phyloP scores from a whole-genome alignment of 441 rosid genomes.

The Arabidopsis hybrid region DNA sequence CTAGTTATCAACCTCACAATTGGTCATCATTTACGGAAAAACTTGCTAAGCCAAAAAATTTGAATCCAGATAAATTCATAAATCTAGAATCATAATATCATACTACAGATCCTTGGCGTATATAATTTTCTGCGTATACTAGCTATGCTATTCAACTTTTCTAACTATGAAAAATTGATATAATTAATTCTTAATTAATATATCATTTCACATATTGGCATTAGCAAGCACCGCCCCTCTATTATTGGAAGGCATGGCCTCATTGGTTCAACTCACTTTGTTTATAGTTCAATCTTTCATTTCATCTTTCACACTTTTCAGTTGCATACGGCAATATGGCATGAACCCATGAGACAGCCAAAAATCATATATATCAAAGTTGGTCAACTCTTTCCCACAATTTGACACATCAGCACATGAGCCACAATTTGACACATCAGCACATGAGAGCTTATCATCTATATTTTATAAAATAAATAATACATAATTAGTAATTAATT shows the following conservation, averaged over 20 bases:
- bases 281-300: background rate
- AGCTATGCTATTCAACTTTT: no score
- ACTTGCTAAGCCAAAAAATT: background rate
- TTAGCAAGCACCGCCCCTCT: conserved; percentile 38
- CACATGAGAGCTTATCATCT: no score
- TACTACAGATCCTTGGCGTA: background rate
- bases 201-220: no score
- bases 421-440: no score
- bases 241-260: conserved; percentile 51
- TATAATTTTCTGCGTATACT: no score
- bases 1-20: background rate
- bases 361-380: no score
- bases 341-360: background rate
- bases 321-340: conserved; percentile 2
- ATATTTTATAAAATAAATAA: no score
- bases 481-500: no score
- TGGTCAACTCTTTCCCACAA: no score
- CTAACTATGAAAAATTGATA: background rate
- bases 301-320: background rate
- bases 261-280: conserved; percentile 23
- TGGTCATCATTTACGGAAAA: background rate
- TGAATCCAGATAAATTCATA: background rate
- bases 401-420: no score
- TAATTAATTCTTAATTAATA: background rate
- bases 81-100: background rate